Percentiles rank a stretch among this genome's conserved stretches.
These are phyloP conservation scores for Wickerhamiella lipophila DNA, from an alignment of 805 yeast species.

Conservation along the genomic window DNA sequence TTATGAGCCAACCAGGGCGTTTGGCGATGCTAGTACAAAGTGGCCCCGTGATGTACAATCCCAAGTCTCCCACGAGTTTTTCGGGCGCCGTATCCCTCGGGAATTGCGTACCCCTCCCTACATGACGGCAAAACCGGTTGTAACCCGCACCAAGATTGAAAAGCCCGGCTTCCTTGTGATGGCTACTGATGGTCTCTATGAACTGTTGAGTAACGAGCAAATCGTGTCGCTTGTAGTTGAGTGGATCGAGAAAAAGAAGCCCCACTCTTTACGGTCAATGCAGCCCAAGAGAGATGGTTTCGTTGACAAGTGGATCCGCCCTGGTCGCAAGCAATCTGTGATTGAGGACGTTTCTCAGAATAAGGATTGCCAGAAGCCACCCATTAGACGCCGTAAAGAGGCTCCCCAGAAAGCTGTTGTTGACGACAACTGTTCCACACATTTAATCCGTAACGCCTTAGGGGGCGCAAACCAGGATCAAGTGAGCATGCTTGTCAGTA, in stretches of 20 bases:
- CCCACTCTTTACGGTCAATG: constrained; percentile 22
- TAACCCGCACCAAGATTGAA: constrained; percentile 64
- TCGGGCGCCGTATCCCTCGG: constrained; percentile 53
- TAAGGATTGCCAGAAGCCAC: constrained; percentile 49
- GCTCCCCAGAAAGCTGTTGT: constrained; percentile 34
- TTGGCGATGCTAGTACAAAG: constrained; percentile 93
- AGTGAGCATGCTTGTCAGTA: constrained; percentile 74
- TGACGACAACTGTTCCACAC: constrained; percentile 85
- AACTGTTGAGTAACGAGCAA: constrained; percentile 82
- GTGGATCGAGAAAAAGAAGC: constrained; percentile 73
- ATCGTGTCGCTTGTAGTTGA: constrained; percentile 82
- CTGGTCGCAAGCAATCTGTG: constrained; percentile 19
- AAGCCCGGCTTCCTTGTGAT: constrained; percentile 77
- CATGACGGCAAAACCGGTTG: constrained; percentile 91
- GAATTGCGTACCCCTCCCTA: constrained; percentile 88
- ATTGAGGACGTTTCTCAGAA: constrained; percentile 34
- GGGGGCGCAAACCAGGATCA: constrained; percentile 83
- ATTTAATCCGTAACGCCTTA: constrained; percentile 82
- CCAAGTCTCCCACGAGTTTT: constrained; percentile 56
- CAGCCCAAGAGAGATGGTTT: constrained; percentile 12
- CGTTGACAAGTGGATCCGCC: constrained; percentile 15
- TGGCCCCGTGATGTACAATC: constrained; percentile 67
- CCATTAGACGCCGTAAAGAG: constrained; percentile 40
- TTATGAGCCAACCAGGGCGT: constrained; percentile 89
- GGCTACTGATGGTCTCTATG: constrained; percentile 91